Evolutionary conservation across 2,329 filamentous ascomycete species (phyloP), one percentile per base, ranked within the genome.

Genomic region (Neofusicoccum kwambonambiense): DNA sequence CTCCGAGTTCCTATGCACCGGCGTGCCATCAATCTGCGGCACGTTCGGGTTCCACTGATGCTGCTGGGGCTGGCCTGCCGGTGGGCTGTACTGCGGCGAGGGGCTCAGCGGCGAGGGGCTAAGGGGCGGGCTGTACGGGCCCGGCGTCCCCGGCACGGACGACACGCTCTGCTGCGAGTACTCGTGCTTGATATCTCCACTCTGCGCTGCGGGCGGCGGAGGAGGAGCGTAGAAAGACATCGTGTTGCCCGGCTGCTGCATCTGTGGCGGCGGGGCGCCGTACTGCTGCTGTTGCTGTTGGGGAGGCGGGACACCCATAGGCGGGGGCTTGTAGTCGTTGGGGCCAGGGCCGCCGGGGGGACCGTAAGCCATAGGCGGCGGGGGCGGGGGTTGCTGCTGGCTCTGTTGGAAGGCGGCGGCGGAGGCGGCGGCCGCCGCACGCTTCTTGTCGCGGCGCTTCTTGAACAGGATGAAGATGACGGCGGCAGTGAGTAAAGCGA

Each of bases 391-490:
- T 11, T 13, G 34, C n/a, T 34, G 42, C 9, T 60, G 50, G 8
- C 17, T 31, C 12, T 52, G 56, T 13, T 27, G 22, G 54, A 57
- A 57, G 54, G 54, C 54, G 4, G 35, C 37, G 35, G 64, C 31
- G 19, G 54, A 49, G 22, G 56, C 62, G 50, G 62, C 47, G 6
- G 27, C 27, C 4, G 27, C 52, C 64, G 41, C 49, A 44, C 27
- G 27, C 27, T 31, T 31, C 47, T 67, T 67, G 37, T 69, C 67
- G 31, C 69, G 68, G 13, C 70, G 69, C 31, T 71, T 70, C 47
- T 69, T 69, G 17, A 69, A 54, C 49, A 71, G 42, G 35, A 71
- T 62, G 34, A 72, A 69, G 47, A 74, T 68, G 4, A 68, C 66
- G 49, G 75, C 65, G 50, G 71, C 69, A 27, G 67, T 71, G n/a